Percentiles rank a stretch among this genome's conserved stretches.
These are phyloP conservation scores for Eleusine coracana DNA, from an alignment of 176 grass and related monocot genomes.

Conservation along the genomic window DNA sequence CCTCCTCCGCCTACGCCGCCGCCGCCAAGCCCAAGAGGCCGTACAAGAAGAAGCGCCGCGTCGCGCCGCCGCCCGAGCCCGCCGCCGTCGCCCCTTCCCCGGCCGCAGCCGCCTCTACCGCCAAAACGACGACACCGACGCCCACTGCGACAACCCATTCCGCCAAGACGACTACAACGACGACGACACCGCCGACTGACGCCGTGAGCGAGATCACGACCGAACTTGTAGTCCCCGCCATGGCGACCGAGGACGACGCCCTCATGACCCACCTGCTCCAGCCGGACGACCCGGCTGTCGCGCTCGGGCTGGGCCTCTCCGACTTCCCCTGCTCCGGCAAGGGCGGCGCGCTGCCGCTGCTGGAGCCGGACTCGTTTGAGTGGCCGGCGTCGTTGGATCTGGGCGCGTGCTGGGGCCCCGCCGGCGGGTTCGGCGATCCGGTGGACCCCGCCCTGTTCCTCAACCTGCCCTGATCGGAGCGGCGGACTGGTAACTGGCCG, in stretches of 20 bases:
- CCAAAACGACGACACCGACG: background rate
- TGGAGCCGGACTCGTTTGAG: slow-evolving; percentile 30
- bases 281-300: slow-evolving; percentile 27
- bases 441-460: slow-evolving; percentile 45
- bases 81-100: background rate
- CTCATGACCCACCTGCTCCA: slow-evolving; percentile 36
- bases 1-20: background rate
- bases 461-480: slow-evolving; percentile 41
- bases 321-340: slow-evolving; percentile 6
- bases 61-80: background rate
- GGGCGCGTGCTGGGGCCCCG: slow-evolving; percentile 28
- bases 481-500: no score
- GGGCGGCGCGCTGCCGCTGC: background rate
- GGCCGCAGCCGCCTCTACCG: background rate
- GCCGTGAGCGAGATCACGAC: slow-evolving; percentile 41
- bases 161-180: background rate
- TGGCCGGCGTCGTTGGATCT: slow-evolving; percentile 51
- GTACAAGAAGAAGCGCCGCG: slow-evolving; percentile 49
- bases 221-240: slow-evolving; percentile 15
- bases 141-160: background rate
- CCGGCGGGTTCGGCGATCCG: slow-evolving; percentile 33
- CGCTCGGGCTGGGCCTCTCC: slow-evolving; percentile 34
- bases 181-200: background rate
- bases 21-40: slow-evolving; percentile 30
- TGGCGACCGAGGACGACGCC: slow-evolving; percentile 20